A percentile compares a stretch with the other conserved stretches of the same genome.
Evolutionary conservation across 2,329 filamentous ascomycete genomes (phyloP).

Genomic region (Colletotrichum somersetense): DNA sequence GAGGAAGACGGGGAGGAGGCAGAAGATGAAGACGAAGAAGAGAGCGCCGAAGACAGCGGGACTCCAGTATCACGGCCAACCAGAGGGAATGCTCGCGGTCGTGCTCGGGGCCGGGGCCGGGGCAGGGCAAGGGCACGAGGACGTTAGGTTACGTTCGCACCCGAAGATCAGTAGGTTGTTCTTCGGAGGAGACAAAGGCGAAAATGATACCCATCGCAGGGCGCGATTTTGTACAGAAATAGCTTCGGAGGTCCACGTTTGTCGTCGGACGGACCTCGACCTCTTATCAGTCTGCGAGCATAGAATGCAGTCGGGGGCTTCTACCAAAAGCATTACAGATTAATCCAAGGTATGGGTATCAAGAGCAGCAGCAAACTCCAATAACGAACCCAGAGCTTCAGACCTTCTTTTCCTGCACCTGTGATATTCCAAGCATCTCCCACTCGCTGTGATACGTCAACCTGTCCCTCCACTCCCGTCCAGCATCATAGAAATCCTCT

Average conservation of each 20-base stretch:
- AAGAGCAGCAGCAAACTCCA: slow-evolving; percentile 15
- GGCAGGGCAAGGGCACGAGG: slow-evolving; percentile 37
- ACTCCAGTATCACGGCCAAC: slow-evolving; percentile 55
- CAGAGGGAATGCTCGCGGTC: slow-evolving; percentile 53
- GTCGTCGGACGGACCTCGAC: not conserved
- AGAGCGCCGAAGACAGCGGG: slow-evolving; percentile 53
- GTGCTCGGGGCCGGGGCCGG: slow-evolving; percentile 51
- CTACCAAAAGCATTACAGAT: not conserved
- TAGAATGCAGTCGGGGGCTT: not conserved
- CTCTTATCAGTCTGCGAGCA: not conserved
- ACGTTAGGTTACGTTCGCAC: slow-evolving; percentile 10
- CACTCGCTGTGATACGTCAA: slow-evolving; percentile 57
- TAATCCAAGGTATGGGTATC: slow-evolving; percentile 37
- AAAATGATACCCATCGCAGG: slow-evolving; percentile 36
- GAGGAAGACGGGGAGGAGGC: slow-evolving; percentile 43
- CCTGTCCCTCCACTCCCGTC: slow-evolving; percentile 55
- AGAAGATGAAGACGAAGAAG: slow-evolving; percentile 47
- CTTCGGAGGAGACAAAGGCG: slow-evolving; percentile 9
- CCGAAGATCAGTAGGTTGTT: not conserved
- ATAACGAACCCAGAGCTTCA: slow-evolving; percentile 6
- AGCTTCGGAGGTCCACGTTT: not conserved
- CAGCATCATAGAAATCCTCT: slow-evolving; percentile 53
- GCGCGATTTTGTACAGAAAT: slow-evolving; percentile 13
- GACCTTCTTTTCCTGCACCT: slow-evolving; percentile 6
- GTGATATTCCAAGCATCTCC: slow-evolving; percentile 50